A percentile compares a stretch with the other conserved stretches of the same genome.
Evolutionary conservation across 1,284 basidiomycete genomes (phyloP).

Genomic region (Cutaneotrichosporon cutaneum): DNA sequence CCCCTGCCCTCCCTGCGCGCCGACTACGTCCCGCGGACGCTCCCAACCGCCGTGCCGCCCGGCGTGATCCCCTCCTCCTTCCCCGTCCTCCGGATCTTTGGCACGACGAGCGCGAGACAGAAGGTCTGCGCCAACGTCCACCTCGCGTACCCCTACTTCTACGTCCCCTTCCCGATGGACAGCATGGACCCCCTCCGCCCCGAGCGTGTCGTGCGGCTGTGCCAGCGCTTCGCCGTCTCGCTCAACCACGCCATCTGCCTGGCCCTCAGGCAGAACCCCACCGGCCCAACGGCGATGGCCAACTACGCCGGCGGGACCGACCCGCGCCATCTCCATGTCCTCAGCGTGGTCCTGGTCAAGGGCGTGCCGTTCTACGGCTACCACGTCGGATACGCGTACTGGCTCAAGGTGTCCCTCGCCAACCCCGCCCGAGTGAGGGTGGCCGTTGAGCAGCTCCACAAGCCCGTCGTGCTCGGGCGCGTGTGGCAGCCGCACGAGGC

Average conservation of each 20-base stretch:
- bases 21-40: slow-evolving; percentile 57
- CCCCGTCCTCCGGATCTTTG: slow-evolving; percentile 84
- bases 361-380: slow-evolving; percentile 97
- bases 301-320: slow-evolving; percentile 45
- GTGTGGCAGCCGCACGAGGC: slow-evolving; percentile 81
- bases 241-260: slow-evolving; percentile 52
- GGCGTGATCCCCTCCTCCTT: slow-evolving; percentile 59
- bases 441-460: slow-evolving; percentile 70
- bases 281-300: slow-evolving; percentile 24
- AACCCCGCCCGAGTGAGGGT: slow-evolving; percentile 70
- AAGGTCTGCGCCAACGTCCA: slow-evolving; percentile 88
- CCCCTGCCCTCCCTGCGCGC: slow-evolving; percentile 40
- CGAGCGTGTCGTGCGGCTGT: slow-evolving; percentile 49
- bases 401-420: slow-evolving; percentile 79
- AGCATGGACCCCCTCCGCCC: slow-evolving; percentile 46
- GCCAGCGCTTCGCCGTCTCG: slow-evolving; percentile 48
- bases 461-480: slow-evolving; percentile 74
- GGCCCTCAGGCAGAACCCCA: slow-evolving; percentile 48
- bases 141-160: slow-evolving; percentile 62
- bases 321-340: slow-evolving; percentile 55
- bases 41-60: slow-evolving; percentile 55
- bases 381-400: slow-evolving; percentile 79
- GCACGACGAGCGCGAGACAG: slow-evolving; percentile 71
- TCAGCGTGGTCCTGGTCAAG: slow-evolving; percentile 78
- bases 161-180: slow-evolving; percentile 58